Evolutionary conservation across 1,139 yeast genomes (phyloP).

Genomic region (Yamadazyma atlantica): DNA sequence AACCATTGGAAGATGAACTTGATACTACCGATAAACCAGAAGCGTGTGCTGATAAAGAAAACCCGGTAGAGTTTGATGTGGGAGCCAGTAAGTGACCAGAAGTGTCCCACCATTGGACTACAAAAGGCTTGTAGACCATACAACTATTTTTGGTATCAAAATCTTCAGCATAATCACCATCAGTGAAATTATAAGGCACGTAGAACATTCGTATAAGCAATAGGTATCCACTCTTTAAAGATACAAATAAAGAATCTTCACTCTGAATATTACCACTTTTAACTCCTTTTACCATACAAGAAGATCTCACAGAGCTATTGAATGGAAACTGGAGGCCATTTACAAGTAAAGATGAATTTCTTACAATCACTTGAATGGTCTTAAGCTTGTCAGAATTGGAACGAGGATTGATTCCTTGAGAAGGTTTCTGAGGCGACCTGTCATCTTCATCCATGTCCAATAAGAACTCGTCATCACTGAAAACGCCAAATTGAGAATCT

Average conservation of each 20-base stretch:
- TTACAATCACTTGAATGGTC: slow-evolving; percentile 29
- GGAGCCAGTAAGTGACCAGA: slow-evolving; percentile 21
- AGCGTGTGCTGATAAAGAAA: slow-evolving; percentile 30
- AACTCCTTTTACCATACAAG: slow-evolving; percentile 32
- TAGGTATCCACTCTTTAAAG: slow-evolving; percentile 43
- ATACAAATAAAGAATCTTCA: slow-evolving; percentile 46
- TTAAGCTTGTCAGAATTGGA: slow-evolving; percentile 7
- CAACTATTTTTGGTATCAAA: slow-evolving; percentile 4
- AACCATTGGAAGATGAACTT: slow-evolving; percentile 34
- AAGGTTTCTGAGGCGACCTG: neutral
- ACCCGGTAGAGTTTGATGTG: slow-evolving; percentile 34
- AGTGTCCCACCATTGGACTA: slow-evolving; percentile 54
- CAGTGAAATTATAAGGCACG: slow-evolving; percentile 32
- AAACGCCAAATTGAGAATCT: slow-evolving; percentile 42
- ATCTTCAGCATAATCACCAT: slow-evolving; percentile 24
- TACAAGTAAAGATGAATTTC: slow-evolving; percentile 34
- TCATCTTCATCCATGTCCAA: slow-evolving; percentile 10
- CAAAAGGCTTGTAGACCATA: slow-evolving; percentile 39
- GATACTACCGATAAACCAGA: slow-evolving; percentile 43
- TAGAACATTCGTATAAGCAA: slow-evolving; percentile 35
- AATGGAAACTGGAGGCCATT: slow-evolving; percentile 33
- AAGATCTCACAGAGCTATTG: slow-evolving; percentile 37
- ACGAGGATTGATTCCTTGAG: no score
- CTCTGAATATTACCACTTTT: slow-evolving; percentile 15
- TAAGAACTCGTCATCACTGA: slow-evolving; percentile 31